Percentiles rank a stretch among this genome's conserved stretches.
These are phyloP conservation scores for Moniliella sp. DNA, from an alignment of 1,284 basidiomycete species.

Conservation along the genomic window DNA sequence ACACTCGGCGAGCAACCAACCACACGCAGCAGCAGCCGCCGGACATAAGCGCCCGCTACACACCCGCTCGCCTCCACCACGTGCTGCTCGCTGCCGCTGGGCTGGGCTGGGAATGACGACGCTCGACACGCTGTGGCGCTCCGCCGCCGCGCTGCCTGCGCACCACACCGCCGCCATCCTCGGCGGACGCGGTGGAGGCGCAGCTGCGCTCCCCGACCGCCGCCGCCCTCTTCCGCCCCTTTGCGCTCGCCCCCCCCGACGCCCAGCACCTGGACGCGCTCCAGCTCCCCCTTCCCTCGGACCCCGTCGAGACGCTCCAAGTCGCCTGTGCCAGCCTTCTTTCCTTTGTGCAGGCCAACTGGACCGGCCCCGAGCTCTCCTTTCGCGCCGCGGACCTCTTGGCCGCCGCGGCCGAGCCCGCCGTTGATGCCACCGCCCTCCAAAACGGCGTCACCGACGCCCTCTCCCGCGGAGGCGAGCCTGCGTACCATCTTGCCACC, in stretches of 20 bases:
- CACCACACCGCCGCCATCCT: neutral
- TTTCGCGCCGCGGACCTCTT: constrained; percentile 35
- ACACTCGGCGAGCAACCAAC: no score
- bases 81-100: no score
- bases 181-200: neutral
- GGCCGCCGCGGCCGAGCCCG: constrained; percentile 35
- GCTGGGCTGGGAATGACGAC: no score
- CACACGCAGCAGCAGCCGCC: no score
- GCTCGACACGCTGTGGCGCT: no score
- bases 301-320: constrained; percentile 2
- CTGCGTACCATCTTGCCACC: constrained; percentile 72
- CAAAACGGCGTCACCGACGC: constrained; percentile 49
- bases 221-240: neutral
- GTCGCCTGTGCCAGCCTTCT: constrained; percentile 61
- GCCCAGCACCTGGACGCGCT: neutral
- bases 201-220: neutral
- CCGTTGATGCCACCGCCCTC: constrained; percentile 38
- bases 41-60: no score
- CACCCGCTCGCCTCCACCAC: no score
- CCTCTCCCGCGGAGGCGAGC: constrained; percentile 69
- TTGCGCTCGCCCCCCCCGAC: no score
- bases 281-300: neutral
- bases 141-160: no score
- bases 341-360: constrained; percentile 78
- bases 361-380: constrained; percentile 75